Base-by-base conservation (phyloP, 1,284 basidiomycete species). In the Ceratobasidium sp. region DNA sequence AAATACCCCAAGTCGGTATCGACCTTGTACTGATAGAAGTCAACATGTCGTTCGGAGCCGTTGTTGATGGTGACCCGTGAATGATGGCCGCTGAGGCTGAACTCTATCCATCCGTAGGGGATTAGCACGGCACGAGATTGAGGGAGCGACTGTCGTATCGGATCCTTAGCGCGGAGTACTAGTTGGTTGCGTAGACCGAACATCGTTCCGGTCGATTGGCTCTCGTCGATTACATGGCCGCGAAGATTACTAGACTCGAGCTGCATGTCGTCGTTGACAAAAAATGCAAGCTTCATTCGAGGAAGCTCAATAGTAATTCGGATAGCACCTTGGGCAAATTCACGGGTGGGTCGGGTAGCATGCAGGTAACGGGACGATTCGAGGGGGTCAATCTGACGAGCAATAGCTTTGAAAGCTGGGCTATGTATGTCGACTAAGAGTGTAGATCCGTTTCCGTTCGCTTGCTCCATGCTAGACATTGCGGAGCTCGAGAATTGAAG, bases 141-240 rank as follows among this genome's bases (percentile, higher is more conserved):
- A 1, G 80, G 80, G 61, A 12, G 64, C 77, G 3, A 77, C 42
- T n/a, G 42, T 55, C 68, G 10, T 53, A 20, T 12, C 28, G 58
- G n/a, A 10, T 77, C 39, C 42, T 82, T 83, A 0, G 83, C 81
- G 1, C 85, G 81, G 26, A 90, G 84, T 3, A 89, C 83, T 0
- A 90, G 84, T 66, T 85, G 84, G 72, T 84, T 87, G 3, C 69
- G 56, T 6, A 90, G 80, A 7, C 88, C 88, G 46, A 87, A 82
- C 78, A 88, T 81, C 0, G 86, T 86, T 0, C 86, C 86, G 2
- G 82, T 79, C 0, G 84, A 86, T 78, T 87, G 87, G 55, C 82
- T 72, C 0, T 69, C 15, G 67, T 87, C 85, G 6, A 88, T 80
- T 12, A 86, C 79, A 81, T 87, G 85, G 6, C 83, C 84, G 7